These are phyloP conservation scores for Pichia nanzhaoensis DNA, from an alignment of 805 yeast genomes.

Conservation along the genomic window DNA sequence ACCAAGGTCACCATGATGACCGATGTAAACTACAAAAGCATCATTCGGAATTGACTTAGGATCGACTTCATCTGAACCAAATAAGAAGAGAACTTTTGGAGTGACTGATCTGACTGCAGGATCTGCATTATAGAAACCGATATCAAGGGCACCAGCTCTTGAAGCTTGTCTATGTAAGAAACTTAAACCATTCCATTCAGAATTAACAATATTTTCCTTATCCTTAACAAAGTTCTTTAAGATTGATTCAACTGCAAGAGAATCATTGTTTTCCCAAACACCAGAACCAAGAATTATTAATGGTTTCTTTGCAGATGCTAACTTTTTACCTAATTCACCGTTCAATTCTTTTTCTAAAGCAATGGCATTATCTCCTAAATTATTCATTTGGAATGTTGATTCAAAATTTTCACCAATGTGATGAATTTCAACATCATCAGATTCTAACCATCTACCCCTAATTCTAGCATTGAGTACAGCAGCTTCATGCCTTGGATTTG, in stretches of 20 bases:
- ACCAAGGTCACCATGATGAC: slow-evolving; percentile 88
- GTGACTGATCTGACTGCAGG: slow-evolving; percentile 40
- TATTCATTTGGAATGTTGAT: slow-evolving; percentile 60
- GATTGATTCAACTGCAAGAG: slow-evolving; percentile 50
- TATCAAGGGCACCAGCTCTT: slow-evolving; percentile 80
- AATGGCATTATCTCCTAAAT: slow-evolving; percentile 55
- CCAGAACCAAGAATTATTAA: slow-evolving; percentile 78
- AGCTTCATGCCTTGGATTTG: slow-evolving; percentile 87
- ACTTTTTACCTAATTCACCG: slow-evolving; percentile 64
- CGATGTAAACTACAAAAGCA: slow-evolving; percentile 84
- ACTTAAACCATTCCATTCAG: slow-evolving; percentile 77
- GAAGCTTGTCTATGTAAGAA: slow-evolving; percentile 80
- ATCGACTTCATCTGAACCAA: slow-evolving; percentile 78
- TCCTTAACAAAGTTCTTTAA: slow-evolving; percentile 56
- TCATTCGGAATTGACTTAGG: slow-evolving; percentile 69
- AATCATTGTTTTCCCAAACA: slow-evolving; percentile 60
- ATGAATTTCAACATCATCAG: slow-evolving; percentile 53
- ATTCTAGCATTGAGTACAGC: slow-evolving; percentile 81
- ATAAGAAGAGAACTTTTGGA: slow-evolving; percentile 72
- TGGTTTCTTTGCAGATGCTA: slow-evolving; percentile 63
- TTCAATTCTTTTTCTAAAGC: slow-evolving; percentile 52
- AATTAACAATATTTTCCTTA: slow-evolving; percentile 53
- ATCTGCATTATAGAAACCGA: slow-evolving; percentile 58
- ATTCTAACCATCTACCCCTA: slow-evolving; percentile 72
- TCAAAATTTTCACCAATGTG: slow-evolving; percentile 73